Evolutionary conservation across 2,329 filamentous ascomycete species (phyloP).

Genomic region (Alternaria triticina): DNA sequence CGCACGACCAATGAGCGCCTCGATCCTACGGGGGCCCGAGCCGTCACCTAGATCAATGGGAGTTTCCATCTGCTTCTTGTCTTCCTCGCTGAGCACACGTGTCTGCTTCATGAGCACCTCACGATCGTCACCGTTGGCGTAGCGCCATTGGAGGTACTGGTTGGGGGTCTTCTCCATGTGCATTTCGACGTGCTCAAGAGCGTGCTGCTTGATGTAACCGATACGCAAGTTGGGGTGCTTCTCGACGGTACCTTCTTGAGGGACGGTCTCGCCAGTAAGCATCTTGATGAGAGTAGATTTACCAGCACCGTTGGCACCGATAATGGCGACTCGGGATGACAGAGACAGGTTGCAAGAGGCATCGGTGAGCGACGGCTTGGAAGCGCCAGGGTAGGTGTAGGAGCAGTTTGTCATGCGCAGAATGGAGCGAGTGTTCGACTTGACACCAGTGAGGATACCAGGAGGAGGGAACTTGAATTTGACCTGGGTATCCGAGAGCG

Average conservation of each 20-base stretch:
- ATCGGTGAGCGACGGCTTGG: constrained; percentile 85
- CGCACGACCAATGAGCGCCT: constrained; percentile 91
- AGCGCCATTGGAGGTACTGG: constrained; percentile 98
- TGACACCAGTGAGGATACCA: constrained; percentile 92
- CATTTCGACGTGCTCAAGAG: constrained; percentile 99
- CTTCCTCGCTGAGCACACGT: constrained; percentile 82
- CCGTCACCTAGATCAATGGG: constrained; percentile 84
- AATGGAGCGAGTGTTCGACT: constrained; percentile 91
- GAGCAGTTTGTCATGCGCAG: constrained; percentile 92
- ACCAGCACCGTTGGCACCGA: constrained; percentile 95
- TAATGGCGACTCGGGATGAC: constrained; percentile 93
- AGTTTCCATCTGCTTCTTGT: constrained; percentile 91
- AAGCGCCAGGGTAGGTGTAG: constrained; percentile 88
- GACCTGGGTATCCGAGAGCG: constrained; percentile 82
- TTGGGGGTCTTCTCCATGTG: constrained; percentile 99
- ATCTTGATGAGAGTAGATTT: constrained; percentile 99
- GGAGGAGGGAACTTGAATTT: constrained; percentile 99
- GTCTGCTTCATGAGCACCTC: constrained; percentile 99
- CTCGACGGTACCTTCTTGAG: constrained; percentile 84
- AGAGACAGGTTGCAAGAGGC: constrained; percentile 87
- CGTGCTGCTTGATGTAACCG: constrained; percentile 99
- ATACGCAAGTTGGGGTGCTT: constrained; percentile 99
- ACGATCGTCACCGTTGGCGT: constrained; percentile 94
- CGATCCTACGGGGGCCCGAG: constrained; percentile 76
- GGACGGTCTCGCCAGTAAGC: constrained; percentile 89